These are phyloP conservation scores for Pichia sp. DNA, from an alignment of 1,139 yeast genomes.

Conservation along the genomic window DNA sequence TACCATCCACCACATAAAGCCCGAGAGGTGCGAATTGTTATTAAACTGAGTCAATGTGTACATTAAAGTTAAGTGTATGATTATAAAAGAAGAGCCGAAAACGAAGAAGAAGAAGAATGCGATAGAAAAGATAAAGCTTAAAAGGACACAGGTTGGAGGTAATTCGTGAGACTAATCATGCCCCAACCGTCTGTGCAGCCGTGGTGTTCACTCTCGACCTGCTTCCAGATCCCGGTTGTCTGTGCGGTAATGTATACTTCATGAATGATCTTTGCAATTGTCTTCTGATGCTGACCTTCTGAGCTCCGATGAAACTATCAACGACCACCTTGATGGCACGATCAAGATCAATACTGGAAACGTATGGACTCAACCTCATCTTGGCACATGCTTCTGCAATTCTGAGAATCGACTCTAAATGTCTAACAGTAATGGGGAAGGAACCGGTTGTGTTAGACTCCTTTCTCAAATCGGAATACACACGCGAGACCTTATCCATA, in stretches of 20 bases:
- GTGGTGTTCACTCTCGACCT: not conserved
- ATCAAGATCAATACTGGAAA: constrained; percentile 77
- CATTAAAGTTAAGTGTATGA: too few species aligned
- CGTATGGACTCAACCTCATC: constrained; percentile 92
- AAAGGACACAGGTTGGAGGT: too few species aligned
- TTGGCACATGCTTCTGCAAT: constrained; percentile 92
- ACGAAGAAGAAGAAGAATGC: too few species aligned
- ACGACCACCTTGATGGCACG: constrained; percentile 89
- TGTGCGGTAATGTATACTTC: constrained; percentile 64
- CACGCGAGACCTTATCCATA: constrained; percentile 85
- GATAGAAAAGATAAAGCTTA: too few species aligned
- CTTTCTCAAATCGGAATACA: constrained; percentile 88
- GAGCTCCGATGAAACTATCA: constrained; percentile 93
- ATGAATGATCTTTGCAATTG: constrained; percentile 82
- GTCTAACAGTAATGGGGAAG: constrained; percentile 97
- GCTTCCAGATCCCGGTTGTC: constrained; percentile 2
- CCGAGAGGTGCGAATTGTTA: too few species aligned
- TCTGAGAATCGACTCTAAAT: constrained; percentile 89
- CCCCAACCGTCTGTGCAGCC: too few species aligned
- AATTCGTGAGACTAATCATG: too few species aligned
- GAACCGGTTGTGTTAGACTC: constrained; percentile 91
- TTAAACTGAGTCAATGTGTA: too few species aligned
- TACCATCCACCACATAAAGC: too few species aligned
- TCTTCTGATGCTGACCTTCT: constrained; percentile 83
- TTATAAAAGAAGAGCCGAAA: too few species aligned